Evolutionary conservation across 768 basidiomycete species (phyloP), one percentile per base, ranked within the genome.

Genomic region (Suillus occidentalis): DNA sequence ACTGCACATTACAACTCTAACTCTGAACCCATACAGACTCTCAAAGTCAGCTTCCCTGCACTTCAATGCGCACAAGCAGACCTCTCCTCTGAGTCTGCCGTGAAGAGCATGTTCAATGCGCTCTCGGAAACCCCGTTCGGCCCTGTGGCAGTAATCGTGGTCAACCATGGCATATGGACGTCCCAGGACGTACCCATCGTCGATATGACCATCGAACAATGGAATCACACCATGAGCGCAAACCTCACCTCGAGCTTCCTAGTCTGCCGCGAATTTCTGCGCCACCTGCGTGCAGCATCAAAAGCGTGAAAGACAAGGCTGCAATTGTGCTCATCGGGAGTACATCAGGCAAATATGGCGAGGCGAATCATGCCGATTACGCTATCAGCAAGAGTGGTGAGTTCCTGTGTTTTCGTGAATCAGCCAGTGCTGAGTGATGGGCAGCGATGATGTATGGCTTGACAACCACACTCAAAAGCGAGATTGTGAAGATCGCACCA

Each of bases 401-500:
- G 82, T 70, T n/a, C n/a, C 31, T 49, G 16, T 18, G 52, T 56
- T 14, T 45, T 22, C 3, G 65, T 6, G 4, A 56, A 4, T 12
- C 18, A n/a, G 6, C 39, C 25, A 42, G 6, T 64, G 16, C 4
- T 42, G 20, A 14, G 20, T 12, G 47, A 34, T 31, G 45, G 36
- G 16, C 25, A 89, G 89, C 85, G 8, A 81, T 90, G 79, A 90
- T 90, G 89, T 88, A 89, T 66, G 91, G 90, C 1, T 71, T 92
- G 43, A 85, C 84, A 4, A 76, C 87, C 69, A 80, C 86, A 6
- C 80, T 92, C 67, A 92, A 92, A 76, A 92, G 91, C 72, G 90
- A 93, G 76, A 91, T 92, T 62, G 90, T 93, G 58, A 85, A 85
- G 75, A 84, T 91, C 64, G 89, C 90, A 0, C 88, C 89, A 0